phyloP scores from a whole-genome alignment of 2,329 filamentous ascomycete species.

The Venturia carpophila region DNA sequence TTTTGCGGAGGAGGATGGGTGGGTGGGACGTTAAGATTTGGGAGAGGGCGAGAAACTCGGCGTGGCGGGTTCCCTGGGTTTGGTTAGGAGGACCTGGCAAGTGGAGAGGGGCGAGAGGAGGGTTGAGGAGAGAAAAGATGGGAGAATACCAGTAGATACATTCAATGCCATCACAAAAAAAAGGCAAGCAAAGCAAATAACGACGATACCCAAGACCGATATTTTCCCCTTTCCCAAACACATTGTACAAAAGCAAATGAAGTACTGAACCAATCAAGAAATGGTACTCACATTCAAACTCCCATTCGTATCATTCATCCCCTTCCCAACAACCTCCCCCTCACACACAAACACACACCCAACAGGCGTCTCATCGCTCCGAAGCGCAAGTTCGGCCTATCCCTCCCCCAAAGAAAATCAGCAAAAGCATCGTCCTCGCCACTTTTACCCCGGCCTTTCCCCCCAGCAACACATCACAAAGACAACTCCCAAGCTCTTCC shows the following conservation, averaged over 20 bases:
- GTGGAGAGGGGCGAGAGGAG: conserved; percentile 31
- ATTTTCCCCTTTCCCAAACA: too few relatives aligned
- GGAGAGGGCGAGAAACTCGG: conserved; percentile 83
- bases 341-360: conserved; percentile 88
- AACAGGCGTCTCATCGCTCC: conserved; percentile 86
- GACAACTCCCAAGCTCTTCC: neutral
- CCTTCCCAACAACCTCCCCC: conserved; percentile 70
- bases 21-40: conserved; percentile 57
- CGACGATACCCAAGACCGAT: too few relatives aligned
- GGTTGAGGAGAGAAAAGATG: neutral
- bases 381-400: conserved; percentile 76
- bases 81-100: neutral
- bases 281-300: conserved; percentile 54
- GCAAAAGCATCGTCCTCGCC: neutral
- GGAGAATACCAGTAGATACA: too few relatives aligned
- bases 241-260: too few relatives aligned
- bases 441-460: too few relatives aligned
- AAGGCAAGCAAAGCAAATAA: too few relatives aligned
- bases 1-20: conserved; percentile 60
- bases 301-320: conserved; percentile 95
- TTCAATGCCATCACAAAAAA: too few relatives aligned
- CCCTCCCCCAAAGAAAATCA: neutral
- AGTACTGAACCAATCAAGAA: too few relatives aligned
- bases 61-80: conserved; percentile 75
- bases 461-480: too few relatives aligned